Conservation (phyloP, 257 asterid species). For the Fraxinus cuspidata region DNA sequence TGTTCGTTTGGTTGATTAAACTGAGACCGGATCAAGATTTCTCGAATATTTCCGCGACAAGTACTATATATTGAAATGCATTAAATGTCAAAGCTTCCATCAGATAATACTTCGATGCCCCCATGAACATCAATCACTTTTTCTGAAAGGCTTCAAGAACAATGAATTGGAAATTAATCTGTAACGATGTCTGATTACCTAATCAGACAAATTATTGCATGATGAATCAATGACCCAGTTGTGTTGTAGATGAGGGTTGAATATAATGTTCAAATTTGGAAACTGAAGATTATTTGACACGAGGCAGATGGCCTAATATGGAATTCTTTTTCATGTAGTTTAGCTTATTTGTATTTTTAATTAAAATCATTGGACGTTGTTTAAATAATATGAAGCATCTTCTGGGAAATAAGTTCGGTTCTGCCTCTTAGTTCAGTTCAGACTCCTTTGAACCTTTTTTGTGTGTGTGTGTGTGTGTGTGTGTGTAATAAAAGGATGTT, state of each 20-base stretch:
- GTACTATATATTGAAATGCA: too few species aligned
- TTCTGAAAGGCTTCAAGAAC: too few species aligned
- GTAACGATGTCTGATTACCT: neutral
- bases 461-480: too few species aligned
- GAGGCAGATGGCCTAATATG: neutral
- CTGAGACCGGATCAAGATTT: too few species aligned
- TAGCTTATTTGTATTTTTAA: neutral
- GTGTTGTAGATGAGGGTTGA: neutral
- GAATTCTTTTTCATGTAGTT: neutral
- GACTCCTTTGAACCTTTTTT: too few species aligned
- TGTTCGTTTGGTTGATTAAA: too few species aligned
- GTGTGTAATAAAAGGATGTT: too few species aligned
- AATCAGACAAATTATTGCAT: neutral
- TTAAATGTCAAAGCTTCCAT: too few species aligned
- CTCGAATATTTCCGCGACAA: too few species aligned
- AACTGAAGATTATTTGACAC: neutral
- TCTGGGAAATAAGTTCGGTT: neutral
- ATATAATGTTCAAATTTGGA: neutral
- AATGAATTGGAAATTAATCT: neutral
- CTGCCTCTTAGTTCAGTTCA: neutral
- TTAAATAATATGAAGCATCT: neutral
- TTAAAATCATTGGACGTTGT: neutral
- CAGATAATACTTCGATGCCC: too few species aligned
- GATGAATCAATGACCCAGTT: neutral
- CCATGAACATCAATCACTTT: too few species aligned